phyloP scores from a whole-genome alignment of 306 rosid genomes.

The Myrica gale region DNA sequence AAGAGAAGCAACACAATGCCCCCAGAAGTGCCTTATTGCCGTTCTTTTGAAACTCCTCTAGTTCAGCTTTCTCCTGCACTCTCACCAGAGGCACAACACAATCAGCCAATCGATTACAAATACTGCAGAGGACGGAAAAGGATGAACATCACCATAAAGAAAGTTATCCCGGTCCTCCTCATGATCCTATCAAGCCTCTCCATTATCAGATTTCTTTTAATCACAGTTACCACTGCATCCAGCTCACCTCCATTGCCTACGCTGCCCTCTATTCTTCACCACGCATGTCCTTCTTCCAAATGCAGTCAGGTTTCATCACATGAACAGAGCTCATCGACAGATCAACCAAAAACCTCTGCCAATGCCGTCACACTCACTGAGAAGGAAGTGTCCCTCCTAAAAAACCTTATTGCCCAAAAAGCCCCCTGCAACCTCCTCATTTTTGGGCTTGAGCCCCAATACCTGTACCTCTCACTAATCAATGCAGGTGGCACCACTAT shows the following conservation, averaged over 20 bases:
- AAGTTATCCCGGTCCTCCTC: constrained; percentile 60
- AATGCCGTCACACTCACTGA: constrained; percentile 36
- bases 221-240: constrained; percentile 47
- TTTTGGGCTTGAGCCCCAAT: constrained; percentile 70
- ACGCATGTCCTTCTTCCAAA: constrained; percentile 25
- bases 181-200: constrained; percentile 62
- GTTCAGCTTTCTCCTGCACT: constrained; percentile 42
- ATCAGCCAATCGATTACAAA: constrained; percentile 37
- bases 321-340: constrained; percentile 26
- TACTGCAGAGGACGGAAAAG: constrained; percentile 35
- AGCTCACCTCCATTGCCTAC: constrained; percentile 37
- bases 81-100: constrained; percentile 31
- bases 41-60: constrained; percentile 41
- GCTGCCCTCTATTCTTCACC: constrained; percentile 33
- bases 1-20: constrained; percentile 51
- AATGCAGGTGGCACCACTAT: constrained; percentile 71
- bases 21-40: constrained; percentile 55
- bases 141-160: constrained; percentile 60
- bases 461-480: constrained; percentile 59
- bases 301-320: constrained; percentile 26
- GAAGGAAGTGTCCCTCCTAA: constrained; percentile 66
- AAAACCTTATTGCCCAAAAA: constrained; percentile 53
- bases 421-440: constrained; percentile 86
- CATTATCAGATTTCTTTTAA: constrained; percentile 58
- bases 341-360: constrained; percentile 30